phyloP scores from a whole-genome alignment of 2,329 filamentous ascomycete species.

The Trichophyton rubrum region DNA sequence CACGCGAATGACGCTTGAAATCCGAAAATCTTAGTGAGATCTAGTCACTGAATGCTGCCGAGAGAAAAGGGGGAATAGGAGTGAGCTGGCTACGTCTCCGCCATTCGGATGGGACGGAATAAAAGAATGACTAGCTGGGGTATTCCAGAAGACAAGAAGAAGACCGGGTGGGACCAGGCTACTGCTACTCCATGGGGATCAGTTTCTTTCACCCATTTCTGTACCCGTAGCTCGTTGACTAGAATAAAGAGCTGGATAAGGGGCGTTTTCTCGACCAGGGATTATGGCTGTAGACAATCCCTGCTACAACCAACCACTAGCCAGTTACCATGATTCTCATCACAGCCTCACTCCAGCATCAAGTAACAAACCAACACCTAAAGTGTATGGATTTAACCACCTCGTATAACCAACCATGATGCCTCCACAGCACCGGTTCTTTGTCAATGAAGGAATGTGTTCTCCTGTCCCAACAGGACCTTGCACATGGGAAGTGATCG shows the following conservation, averaged over 20 bases:
- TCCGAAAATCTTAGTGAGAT: not conserved
- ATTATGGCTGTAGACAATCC: not conserved
- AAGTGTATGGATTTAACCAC: too few species aligned
- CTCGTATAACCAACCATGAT: constrained; percentile 1
- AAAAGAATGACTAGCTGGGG: too few species aligned
- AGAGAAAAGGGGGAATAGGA: not conserved
- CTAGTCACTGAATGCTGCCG: not conserved
- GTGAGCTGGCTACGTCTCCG: not conserved
- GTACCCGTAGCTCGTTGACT: not conserved
- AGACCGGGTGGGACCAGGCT: not conserved
- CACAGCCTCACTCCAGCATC: too few species aligned
- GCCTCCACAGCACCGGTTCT: constrained; percentile 4
- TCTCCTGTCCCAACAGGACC: not conserved
- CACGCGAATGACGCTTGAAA: not conserved
- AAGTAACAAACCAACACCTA: too few species aligned
- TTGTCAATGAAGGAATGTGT: not conserved
- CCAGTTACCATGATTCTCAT: too few species aligned
- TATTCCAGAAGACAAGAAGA: not conserved
- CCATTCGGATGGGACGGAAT: not conserved
- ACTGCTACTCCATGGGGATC: not conserved
- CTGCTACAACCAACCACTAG: too few species aligned
- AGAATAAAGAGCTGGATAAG: not conserved
- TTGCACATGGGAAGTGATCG: constrained; percentile 8
- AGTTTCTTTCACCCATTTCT: not conserved
- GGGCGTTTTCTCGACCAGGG: not conserved